Evolutionary conservation across 2,329 filamentous ascomycete species (phyloP).

Genomic region (Apiospora sp.): DNA sequence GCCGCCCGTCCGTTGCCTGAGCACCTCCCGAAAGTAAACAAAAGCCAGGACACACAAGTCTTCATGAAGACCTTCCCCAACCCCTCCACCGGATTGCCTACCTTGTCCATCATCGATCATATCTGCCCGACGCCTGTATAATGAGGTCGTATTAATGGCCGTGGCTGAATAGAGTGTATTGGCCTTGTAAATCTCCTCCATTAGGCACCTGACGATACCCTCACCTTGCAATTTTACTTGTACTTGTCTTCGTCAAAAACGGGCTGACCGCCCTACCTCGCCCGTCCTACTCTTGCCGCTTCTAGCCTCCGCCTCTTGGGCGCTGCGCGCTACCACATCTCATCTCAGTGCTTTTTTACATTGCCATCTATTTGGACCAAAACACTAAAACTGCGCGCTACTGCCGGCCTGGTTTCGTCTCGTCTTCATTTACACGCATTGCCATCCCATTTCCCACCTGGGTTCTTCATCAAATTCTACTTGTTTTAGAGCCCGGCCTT

Average conservation of each 20-base stretch:
- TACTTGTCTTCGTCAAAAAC: neutral
- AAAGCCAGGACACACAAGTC: neutral
- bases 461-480: slow-evolving; percentile 16
- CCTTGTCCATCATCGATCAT: slow-evolving; percentile 21
- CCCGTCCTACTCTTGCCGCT: neutral
- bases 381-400: slow-evolving; percentile 19
- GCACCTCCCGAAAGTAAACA: slow-evolving; percentile 13
- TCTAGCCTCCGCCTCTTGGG: slow-evolving; percentile 21
- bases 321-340: slow-evolving; percentile 23
- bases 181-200: slow-evolving; percentile 16
- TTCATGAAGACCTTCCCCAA: slow-evolving; percentile 9
- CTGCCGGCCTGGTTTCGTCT: slow-evolving; percentile 8
- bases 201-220: slow-evolving; percentile 18
- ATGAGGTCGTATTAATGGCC: slow-evolving; percentile 27
- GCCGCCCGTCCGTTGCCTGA: neutral
- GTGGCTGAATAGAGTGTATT: slow-evolving; percentile 27
- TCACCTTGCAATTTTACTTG: slow-evolving; percentile 11
- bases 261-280: neutral
- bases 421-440: slow-evolving; percentile 16
- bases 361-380: slow-evolving; percentile 9
- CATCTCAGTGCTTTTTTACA: slow-evolving; percentile 16
- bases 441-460: slow-evolving; percentile 6
- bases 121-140: slow-evolving; percentile 14
- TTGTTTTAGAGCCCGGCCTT: slow-evolving; percentile 21
- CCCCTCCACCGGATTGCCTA: slow-evolving; percentile 16